Evolutionary conservation across 2,329 filamentous ascomycete genomes (phyloP).

Genomic region (Knoxdaviesia proteae): DNA sequence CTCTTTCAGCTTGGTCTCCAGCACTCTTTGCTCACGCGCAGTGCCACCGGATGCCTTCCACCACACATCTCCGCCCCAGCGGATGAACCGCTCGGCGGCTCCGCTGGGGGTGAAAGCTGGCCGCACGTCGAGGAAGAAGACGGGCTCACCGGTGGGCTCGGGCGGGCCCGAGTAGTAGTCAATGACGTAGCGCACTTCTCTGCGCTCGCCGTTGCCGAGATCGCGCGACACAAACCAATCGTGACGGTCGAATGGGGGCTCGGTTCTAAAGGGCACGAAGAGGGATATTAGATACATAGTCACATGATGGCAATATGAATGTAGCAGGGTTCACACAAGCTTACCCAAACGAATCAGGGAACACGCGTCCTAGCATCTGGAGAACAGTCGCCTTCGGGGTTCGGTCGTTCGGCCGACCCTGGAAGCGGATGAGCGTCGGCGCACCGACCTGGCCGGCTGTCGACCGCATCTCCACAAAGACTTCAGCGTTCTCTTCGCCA

Average conservation of each 20-base stretch:
- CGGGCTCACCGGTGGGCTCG: conserved; percentile 70
- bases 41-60: conserved; percentile 65
- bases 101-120: conserved; percentile 68
- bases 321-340: conserved; percentile 10
- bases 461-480: conserved; percentile 22
- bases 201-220: conserved; percentile 36
- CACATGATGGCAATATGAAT: neutral
- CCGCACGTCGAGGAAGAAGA: conserved; percentile 88
- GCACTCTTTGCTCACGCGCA: conserved; percentile 22
- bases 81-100: conserved; percentile 60
- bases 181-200: conserved; percentile 83
- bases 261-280: conserved; percentile 27
- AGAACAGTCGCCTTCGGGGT: conserved; percentile 82
- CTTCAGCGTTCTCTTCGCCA: conserved; percentile 42
- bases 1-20: neutral
- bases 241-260: conserved; percentile 86
- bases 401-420: conserved; percentile 70
- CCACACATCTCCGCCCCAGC: conserved; percentile 90
- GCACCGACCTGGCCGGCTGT: conserved; percentile 31
- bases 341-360: conserved; percentile 60
- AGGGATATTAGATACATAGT: neutral
- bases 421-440: conserved; percentile 68
- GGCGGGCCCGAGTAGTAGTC: conserved; percentile 82
- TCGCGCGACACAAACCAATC: conserved; percentile 85
- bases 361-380: conserved; percentile 58